phyloP scores from a whole-genome alignment of 2,329 filamentous ascomycete species.

The Curvularia eragrostidis region DNA sequence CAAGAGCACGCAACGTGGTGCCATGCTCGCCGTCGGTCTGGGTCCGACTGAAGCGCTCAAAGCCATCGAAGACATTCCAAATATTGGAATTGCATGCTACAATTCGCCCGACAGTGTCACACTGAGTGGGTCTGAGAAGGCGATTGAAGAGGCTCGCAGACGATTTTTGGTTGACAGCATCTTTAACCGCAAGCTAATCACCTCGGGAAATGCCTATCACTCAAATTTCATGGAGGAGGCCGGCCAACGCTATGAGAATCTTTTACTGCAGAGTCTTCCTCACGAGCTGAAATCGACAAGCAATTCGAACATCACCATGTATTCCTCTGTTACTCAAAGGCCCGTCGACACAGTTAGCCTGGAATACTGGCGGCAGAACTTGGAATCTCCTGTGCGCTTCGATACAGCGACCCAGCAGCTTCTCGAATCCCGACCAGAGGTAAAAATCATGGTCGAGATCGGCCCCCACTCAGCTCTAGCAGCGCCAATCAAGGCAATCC shows the following conservation, averaged over 20 bases:
- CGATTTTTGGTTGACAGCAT: background rate
- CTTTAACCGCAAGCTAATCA: constrained; percentile 21
- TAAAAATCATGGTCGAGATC: constrained; percentile 20
- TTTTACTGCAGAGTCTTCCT: no score
- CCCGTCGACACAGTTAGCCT: no score
- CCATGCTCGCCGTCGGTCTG: constrained; percentile 37
- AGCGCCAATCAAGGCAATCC: constrained; percentile 49
- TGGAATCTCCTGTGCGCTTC: constrained; percentile 27
- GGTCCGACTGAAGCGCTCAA: constrained; percentile 5
- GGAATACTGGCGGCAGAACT: constrained; percentile 28
- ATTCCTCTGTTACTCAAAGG: no score
- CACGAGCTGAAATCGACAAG: no score
- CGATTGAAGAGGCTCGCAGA: constrained; percentile 24
- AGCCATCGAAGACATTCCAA: background rate
- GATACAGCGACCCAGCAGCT: constrained; percentile 1
- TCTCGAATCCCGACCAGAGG: background rate
- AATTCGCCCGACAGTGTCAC: constrained; percentile 38
- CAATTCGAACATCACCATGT: no score
- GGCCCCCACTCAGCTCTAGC: constrained; percentile 51
- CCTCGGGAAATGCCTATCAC: constrained; percentile 35
- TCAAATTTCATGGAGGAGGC: constrained; percentile 33
- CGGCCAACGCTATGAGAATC: constrained; percentile 22
- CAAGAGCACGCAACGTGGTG: constrained; percentile 17
- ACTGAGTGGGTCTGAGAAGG: constrained; percentile 23
- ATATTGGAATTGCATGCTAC: constrained; percentile 25